Base-by-base conservation (phyloP, 768 basidiomycete species). In the Roridomyces roridus region DNA sequence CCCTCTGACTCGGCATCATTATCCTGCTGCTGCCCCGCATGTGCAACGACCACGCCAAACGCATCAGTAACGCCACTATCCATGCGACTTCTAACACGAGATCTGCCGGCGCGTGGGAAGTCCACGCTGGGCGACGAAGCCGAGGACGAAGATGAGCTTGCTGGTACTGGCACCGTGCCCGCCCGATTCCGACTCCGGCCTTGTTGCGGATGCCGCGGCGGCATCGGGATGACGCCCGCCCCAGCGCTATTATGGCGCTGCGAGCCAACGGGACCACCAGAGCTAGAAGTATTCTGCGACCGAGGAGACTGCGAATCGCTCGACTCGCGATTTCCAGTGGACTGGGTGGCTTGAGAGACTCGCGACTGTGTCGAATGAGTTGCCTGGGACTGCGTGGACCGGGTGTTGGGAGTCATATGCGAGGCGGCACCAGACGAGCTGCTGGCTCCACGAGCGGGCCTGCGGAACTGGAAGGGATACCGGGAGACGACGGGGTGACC, bases 401-500 rank as follows among this genome's bases (percentile, higher is more conserved):
- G 60, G 15, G 69, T 58, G 51, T 67, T 65, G 40, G 70, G 78
- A 1, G 77, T 70, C 11, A 73, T 68, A 54, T 72, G 78, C 8
- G 80, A 79, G 58, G 75, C 63, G 17, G 70, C 69, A 43, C 75
- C 72, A 12, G 79, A 80, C 6, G 78, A 82, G 6, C 55, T 46
- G 55, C 71, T 72, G 39, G 72, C 75, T 0, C 85, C 81, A 8
- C 82, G 80, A 1, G 68, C 62, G 7, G 82, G 82, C 2, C 79
- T 79, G 18, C 86, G 85, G 70, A 84, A 82, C 49, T 83, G 78
- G 79, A 90, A 89, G 10, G 88, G 89, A 65, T 87, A 89, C 0
- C 86, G 81, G 21, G 89, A 85, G 29, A 75, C 70, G 48, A 94
- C 79, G 1, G 91, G 92, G 21, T 89, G 87, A 3, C 92, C 92